These are phyloP conservation scores for Silene coronaria DNA, from an alignment of 179 eudicot genomes.

Conservation along the genomic window DNA sequence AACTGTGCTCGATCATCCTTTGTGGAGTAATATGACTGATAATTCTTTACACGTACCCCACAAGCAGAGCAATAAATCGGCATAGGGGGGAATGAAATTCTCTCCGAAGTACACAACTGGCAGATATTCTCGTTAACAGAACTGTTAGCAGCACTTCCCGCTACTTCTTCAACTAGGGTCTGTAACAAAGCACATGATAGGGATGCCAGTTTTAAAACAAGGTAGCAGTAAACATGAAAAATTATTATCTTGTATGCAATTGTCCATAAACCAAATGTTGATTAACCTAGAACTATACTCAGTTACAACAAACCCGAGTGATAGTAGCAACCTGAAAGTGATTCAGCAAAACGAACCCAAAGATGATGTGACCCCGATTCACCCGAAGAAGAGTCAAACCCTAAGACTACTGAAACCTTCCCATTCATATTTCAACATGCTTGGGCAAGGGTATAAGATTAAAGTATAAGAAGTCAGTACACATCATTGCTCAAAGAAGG, in stretches of 20 bases:
- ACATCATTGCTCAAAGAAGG: not conserved
- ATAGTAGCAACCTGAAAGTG: not conserved
- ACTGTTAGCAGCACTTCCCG: conserved; percentile 26
- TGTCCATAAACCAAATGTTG: not conserved
- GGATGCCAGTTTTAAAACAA: not conserved
- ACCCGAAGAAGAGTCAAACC: not conserved
- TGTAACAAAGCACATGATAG: conserved; percentile 16
- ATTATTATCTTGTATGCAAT: not conserved
- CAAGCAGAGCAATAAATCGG: conserved; percentile 69
- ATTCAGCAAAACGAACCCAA: not conserved
- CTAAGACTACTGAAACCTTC: conserved; percentile 6
- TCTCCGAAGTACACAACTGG: conserved; percentile 55
- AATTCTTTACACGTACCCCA: conserved; percentile 47
- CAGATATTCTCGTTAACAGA: conserved; percentile 47
- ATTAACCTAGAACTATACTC: not conserved
- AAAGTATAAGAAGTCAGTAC: not conserved
- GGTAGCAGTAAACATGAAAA: not conserved
- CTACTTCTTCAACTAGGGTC: conserved; percentile 30
- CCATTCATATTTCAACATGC: not conserved
- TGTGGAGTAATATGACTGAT: conserved; percentile 40
- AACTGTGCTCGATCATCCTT: conserved; percentile 36
- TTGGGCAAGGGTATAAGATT: not conserved
- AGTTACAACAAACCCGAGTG: conserved; percentile 1
- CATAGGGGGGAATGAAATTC: conserved; percentile 54
- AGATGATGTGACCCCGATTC: not conserved